Base-by-base conservation (phyloP, 352 stramenopile genomes). In the Aphanomyces astaci region DNA sequence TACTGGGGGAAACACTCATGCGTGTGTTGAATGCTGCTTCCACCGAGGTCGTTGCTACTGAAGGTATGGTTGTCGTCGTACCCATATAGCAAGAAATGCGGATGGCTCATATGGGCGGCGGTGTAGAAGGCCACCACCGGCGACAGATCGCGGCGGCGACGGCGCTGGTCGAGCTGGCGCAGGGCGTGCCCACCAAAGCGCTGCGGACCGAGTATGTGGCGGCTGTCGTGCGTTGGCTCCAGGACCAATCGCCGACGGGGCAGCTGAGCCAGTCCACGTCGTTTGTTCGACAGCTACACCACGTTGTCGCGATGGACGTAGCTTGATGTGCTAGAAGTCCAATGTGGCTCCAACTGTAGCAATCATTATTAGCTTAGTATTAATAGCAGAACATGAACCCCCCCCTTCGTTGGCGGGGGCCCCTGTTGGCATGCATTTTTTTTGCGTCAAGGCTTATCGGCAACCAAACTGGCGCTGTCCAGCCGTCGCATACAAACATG, bases 221-320 rank as follows among this genome's bases (percentile, higher is more conserved):
- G 15, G 11, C 24, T 7, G 30, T 68, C 30, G 3, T 68, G 2
- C 15, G 9, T 10, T 68, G 62, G 62, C 59, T 68, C 45, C 39
- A 31, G 7, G 15, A 3, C 10, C 43, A 60, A 24, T n/a, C 62
- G 10, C 1, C 43, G 32, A 17, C 30, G 11, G 27, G 5, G 13
- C 62, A 68, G 22, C 15, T 68, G 19, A 15, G 4, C 5, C n/a
- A 46, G 22, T 31, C 46, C 7, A 24, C 17, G 4, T n/a, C 19
- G 27, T 59, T 68, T 52, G n/a, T 68, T 7, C 62, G 48, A 10
- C 49, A 59, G 7, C 48, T 68, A 2, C 62, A 68, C 15, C 25
- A 43, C 5, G 36, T 43, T 43, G 15, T 15, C 7, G 15, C 36
- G 15, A 43, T 43, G 36, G 36, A n/a, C 36, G 36, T 43, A 43